These are phyloP conservation scores for Diaporthe australafricana DNA, from an alignment of 2,329 filamentous ascomycete genomes.

Conservation along the genomic window DNA sequence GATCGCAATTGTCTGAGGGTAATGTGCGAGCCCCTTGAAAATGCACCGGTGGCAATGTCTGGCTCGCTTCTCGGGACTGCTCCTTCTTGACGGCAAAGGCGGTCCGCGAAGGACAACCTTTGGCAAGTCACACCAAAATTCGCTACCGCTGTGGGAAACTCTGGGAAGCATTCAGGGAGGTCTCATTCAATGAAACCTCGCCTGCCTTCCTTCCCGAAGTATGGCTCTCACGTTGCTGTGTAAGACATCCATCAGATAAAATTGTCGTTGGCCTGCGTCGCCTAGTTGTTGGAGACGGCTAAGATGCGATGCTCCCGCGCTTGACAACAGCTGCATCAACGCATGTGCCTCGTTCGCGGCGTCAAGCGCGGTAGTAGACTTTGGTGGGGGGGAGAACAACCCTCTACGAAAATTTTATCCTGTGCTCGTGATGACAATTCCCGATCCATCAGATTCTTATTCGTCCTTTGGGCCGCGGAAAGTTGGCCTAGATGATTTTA, in stretches of 20 bases:
- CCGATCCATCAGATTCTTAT: slow-evolving; percentile 6
- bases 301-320: neutral
- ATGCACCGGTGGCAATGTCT: neutral
- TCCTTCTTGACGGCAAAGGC: neutral
- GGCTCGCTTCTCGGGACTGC: neutral
- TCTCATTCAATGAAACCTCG: neutral
- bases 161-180: neutral
- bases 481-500: slow-evolving; percentile 6
- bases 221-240: neutral
- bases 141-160: neutral
- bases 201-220: neutral
- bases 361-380: slow-evolving; percentile 7
- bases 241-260: neutral
- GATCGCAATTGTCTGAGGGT: neutral
- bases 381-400: neutral
- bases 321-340: neutral
- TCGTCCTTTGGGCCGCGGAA: neutral
- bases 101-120: neutral
- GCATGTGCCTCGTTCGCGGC: neutral
- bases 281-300: neutral
- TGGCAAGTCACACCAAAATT: neutral
- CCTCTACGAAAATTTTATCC: neutral
- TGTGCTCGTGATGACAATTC: neutral
- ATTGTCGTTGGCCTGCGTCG: neutral
- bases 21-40: neutral